Conservation (phyloP, 1,284 basidiomycete species). For the Ganoderma lucidum region DNA sequence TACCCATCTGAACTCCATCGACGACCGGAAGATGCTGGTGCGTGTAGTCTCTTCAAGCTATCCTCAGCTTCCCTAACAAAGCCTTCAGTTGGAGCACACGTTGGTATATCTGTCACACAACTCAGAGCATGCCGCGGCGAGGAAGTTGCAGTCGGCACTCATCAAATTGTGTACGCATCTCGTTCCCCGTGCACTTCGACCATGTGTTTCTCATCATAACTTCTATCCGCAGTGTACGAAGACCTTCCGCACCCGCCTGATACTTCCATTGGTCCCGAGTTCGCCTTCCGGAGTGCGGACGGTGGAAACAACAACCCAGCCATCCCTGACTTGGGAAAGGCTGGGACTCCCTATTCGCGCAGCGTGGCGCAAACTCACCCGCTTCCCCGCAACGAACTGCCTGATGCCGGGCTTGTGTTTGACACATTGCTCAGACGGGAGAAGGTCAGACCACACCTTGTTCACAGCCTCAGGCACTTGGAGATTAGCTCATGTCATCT, state of each 20-base stretch:
- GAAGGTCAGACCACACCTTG: slow-evolving; percentile 47
- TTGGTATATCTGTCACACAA: slow-evolving; percentile 68
- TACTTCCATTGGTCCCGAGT: slow-evolving; percentile 68
- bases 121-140: slow-evolving; percentile 58
- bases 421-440: slow-evolving; percentile 73
- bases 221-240: slow-evolving; percentile 61
- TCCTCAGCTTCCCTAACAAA: background rate
- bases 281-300: slow-evolving; percentile 73
- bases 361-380: slow-evolving; percentile 79
- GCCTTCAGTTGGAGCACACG: slow-evolving; percentile 71
- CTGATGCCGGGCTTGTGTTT: slow-evolving; percentile 81
- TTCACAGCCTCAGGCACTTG: background rate
- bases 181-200: too few relatives aligned
- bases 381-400: slow-evolving; percentile 70
- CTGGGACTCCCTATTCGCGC: slow-evolving; percentile 77
- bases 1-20: slow-evolving; percentile 63
- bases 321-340: slow-evolving; percentile 76
- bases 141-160: slow-evolving; percentile 58
- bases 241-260: slow-evolving; percentile 82
- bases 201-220: background rate
- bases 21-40: slow-evolving; percentile 73
- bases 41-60: slow-evolving; percentile 38
- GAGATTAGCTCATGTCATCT: slow-evolving; percentile 13
- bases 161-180: slow-evolving; percentile 63
- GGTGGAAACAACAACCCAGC: slow-evolving; percentile 78